A percentile compares a stretch with the other conserved stretches of the same genome.
Evolutionary conservation across 306 rosid genomes (phyloP).

Genomic region (Dryas alaskensis): DNA sequence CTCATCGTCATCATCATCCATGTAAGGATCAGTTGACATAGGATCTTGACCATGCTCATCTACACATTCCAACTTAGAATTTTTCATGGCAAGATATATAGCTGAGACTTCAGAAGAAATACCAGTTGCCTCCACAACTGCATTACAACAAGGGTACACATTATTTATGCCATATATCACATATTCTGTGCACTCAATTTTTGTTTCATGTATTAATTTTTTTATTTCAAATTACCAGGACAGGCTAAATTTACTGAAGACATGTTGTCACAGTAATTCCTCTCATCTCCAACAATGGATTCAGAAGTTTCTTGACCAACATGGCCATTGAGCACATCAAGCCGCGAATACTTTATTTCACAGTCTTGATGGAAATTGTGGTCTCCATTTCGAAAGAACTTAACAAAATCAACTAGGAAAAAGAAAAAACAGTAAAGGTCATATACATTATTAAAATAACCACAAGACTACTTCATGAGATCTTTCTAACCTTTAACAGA

Average conservation of each 20-base stretch:
- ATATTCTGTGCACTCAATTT: background rate
- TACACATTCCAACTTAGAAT: constrained; percentile 84
- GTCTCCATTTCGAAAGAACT: constrained; percentile 65
- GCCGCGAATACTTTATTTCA: constrained; percentile 32
- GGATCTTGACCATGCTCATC: constrained; percentile 89
- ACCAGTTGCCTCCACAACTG: constrained; percentile 62
- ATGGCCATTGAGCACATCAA: constrained; percentile 40
- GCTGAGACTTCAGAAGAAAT: constrained; percentile 78
- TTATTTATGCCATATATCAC: constrained; percentile 28
- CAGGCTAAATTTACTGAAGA: constrained; percentile 22
- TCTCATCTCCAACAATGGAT: constrained; percentile 21
- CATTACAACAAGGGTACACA: constrained; percentile 33
- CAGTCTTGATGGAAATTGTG: constrained; percentile 38
- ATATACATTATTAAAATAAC: constrained; percentile 2
- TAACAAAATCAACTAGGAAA: constrained; percentile 63
- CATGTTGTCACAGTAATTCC: constrained; percentile 22
- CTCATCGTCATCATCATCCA: constrained; percentile 72
- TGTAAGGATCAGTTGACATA: constrained; percentile 65
- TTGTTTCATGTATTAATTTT: background rate
- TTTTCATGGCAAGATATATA: constrained; percentile 77
- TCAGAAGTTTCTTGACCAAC: constrained; percentile 36
- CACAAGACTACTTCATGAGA: background rate
- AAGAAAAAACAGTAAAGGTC: constrained; percentile 9
- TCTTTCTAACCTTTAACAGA: constrained; percentile 2
- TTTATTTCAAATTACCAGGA: constrained; percentile 30